These are phyloP conservation scores for Pichia sp. DNA, from an alignment of 1,139 yeast genomes.

Conservation along the genomic window DNA sequence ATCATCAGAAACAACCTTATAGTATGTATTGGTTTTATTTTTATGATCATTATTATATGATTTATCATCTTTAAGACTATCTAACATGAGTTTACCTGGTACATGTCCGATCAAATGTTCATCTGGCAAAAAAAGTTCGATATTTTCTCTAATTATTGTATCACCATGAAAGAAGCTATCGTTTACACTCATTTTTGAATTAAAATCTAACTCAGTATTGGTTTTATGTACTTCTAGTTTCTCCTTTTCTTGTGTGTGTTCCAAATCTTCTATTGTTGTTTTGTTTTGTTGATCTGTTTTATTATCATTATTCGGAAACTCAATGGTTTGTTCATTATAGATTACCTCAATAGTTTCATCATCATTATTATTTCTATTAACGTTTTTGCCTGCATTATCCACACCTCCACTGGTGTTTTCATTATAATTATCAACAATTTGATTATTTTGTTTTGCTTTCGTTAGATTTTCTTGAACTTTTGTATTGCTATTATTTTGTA, in stretches of 20 bases:
- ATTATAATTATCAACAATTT: background rate
- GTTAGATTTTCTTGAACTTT: background rate
- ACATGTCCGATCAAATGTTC: background rate
- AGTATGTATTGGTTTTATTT: background rate
- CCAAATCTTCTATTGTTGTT: background rate
- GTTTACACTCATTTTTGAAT: background rate
- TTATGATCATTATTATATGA: background rate
- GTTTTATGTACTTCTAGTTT: background rate
- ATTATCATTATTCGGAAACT: too few relatives aligned
- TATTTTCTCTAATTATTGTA: background rate
- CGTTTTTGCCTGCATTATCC: too few relatives aligned
- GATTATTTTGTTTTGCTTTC: background rate
- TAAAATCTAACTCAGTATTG: background rate
- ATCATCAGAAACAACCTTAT: background rate
- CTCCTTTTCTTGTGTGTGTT: background rate
- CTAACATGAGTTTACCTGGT: background rate
- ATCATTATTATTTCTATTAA: too few relatives aligned
- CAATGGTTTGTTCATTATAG: too few relatives aligned
- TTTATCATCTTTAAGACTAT: background rate
- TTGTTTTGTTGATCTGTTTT: too few relatives aligned
- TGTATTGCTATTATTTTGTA: background rate
- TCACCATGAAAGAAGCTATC: background rate
- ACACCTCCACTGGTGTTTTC: too few relatives aligned
- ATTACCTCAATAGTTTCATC: background rate
- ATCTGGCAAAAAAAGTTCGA: background rate